A percentile compares a stretch with the other conserved stretches of the same genome.
Conservation (phyloP, 805 yeast species). For the Cyberlindnera meyerae region DNA sequence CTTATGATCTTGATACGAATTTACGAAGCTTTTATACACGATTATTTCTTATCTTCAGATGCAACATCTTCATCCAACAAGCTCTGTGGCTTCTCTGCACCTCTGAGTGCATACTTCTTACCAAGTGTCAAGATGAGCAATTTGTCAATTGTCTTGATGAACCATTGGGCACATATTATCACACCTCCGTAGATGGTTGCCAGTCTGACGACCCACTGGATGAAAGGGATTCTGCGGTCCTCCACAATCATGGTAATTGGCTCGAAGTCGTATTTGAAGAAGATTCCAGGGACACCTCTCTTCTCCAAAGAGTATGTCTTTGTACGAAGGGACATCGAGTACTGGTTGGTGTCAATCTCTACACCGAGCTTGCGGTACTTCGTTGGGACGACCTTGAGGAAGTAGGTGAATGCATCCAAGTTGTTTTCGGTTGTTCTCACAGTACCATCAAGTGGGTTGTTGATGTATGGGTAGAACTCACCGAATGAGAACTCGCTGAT, state of each 20-base stretch:
- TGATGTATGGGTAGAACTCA: slow-evolving; percentile 76
- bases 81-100: slow-evolving; percentile 18
- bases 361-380: slow-evolving; percentile 65
- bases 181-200: slow-evolving; percentile 84
- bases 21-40: background rate
- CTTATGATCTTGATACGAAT: slow-evolving; percentile 4
- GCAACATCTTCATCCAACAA: slow-evolving; percentile 16
- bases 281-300: slow-evolving; percentile 64
- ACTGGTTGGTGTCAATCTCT: slow-evolving; percentile 76
- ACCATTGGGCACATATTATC: slow-evolving; percentile 63
- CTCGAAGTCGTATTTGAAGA: slow-evolving; percentile 82
- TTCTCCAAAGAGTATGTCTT: slow-evolving; percentile 20
- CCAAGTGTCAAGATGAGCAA: slow-evolving; percentile 52
- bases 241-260: slow-evolving; percentile 67
- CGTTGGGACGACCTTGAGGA: slow-evolving; percentile 80
- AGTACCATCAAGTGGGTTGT: slow-evolving; percentile 83
- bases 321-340: slow-evolving; percentile 59
- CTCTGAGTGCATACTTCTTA: slow-evolving; percentile 37
- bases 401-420: slow-evolving; percentile 55
- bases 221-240: slow-evolving; percentile 72
- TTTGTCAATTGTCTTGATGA: slow-evolving; percentile 53
- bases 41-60: background rate
- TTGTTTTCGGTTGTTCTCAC: slow-evolving; percentile 49
- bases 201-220: slow-evolving; percentile 70
- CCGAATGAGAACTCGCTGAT: slow-evolving; percentile 90